Evolutionary conservation across 257 asterid genomes (phyloP).

Genomic region (Scutellaria baicalensis): DNA sequence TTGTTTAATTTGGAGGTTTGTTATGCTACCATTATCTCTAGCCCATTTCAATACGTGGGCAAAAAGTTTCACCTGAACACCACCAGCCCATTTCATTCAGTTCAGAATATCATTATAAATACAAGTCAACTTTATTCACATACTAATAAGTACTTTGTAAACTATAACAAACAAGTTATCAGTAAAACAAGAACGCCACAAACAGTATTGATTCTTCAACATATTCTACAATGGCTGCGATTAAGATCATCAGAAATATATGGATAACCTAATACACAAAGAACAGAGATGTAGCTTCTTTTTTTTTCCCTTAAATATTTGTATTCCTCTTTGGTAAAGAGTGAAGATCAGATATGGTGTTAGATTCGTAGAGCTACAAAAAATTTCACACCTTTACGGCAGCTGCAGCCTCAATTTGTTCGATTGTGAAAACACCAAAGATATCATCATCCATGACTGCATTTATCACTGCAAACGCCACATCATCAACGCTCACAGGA

Average conservation of each 20-base stretch:
- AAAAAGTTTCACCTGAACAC: too few species aligned
- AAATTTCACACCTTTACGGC: slow-evolving; percentile 14
- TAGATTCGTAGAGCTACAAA: not conserved
- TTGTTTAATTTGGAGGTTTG: not conserved
- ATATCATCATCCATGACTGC: slow-evolving; percentile 67
- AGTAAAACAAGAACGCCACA: not conserved
- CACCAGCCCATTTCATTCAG: not conserved
- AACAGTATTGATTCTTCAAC: not conserved
- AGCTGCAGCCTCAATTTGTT: slow-evolving; percentile 94
- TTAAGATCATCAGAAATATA: not conserved
- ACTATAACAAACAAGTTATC: not conserved
- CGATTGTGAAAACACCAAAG: slow-evolving; percentile 87
- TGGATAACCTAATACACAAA: not conserved
- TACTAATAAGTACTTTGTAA: not conserved
- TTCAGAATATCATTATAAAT: not conserved
- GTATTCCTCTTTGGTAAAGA: too few species aligned
- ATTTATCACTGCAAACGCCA: slow-evolving; percentile 73
- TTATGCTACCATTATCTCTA: not conserved
- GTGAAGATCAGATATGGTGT: too few species aligned
- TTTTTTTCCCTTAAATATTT: too few species aligned
- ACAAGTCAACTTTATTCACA: not conserved
- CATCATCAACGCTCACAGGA: slow-evolving; percentile 83
- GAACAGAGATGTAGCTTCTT: too few species aligned
- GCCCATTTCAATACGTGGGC: not conserved
- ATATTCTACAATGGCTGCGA: not conserved